Evolutionary conservation across 306 rosid genomes (phyloP).

Genomic region (Vachellia pachyceras): DNA sequence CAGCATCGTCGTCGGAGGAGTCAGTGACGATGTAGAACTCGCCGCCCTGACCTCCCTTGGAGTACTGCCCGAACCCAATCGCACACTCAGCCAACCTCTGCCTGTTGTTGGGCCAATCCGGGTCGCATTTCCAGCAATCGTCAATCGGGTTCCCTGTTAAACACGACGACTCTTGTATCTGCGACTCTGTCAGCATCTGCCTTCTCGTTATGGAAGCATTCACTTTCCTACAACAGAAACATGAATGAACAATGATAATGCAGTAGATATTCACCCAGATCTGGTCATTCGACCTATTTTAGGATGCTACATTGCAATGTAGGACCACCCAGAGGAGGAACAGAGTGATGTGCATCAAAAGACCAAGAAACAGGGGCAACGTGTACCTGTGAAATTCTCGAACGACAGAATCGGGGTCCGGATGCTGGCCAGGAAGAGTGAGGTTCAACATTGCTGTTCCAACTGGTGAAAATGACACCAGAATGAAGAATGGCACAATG

Average conservation of each 20-base stretch:
- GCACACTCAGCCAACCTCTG: conserved; percentile 89
- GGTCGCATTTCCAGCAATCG: conserved; percentile 99
- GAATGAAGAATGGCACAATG: conserved; percentile 59
- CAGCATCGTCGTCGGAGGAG: conserved; percentile 79
- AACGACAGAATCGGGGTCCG: conserved; percentile 83
- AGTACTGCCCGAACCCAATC: conserved; percentile 96
- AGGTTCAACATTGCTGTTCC: conserved; percentile 61
- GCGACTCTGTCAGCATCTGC: conserved; percentile 55
- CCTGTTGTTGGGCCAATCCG: conserved; percentile 86
- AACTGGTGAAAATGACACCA: conserved; percentile 47
- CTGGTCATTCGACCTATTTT: background rate
- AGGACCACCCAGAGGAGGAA: background rate
- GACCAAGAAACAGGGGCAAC: conserved; percentile 12
- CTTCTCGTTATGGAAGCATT: conserved; percentile 84
- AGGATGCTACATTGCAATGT: conserved; percentile 29
- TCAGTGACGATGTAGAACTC: conserved; percentile 83
- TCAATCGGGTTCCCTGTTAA: conserved; percentile 92
- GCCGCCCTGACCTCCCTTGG: conserved; percentile 88
- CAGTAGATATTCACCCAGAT: conserved; percentile 28
- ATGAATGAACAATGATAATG: background rate
- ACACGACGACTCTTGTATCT: conserved; percentile 55
- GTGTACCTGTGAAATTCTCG: conserved; percentile 77
- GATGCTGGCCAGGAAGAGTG: conserved; percentile 88
- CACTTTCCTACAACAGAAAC: conserved; percentile 60
- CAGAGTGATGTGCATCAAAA: conserved; percentile 5